Percentiles rank a stretch among this genome's conserved stretches.
These are phyloP conservation scores for Mariannaea elegans DNA, from an alignment of 2,329 filamentous ascomycete species.

Conservation along the genomic window DNA sequence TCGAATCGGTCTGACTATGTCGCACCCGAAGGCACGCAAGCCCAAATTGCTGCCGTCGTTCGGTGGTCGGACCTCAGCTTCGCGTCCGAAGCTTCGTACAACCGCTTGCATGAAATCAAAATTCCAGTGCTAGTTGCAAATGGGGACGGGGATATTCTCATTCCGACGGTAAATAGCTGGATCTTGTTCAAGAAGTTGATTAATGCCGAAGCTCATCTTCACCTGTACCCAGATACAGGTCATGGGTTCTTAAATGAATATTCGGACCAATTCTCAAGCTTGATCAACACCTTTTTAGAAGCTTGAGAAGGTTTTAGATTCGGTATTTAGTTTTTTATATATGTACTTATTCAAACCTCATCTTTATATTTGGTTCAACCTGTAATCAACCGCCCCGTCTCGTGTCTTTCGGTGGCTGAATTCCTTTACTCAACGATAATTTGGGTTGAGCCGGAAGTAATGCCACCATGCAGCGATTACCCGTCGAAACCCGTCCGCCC, in stretches of 20 bases:
- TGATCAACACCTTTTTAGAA: no score
- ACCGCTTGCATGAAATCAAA: constrained; percentile 44
- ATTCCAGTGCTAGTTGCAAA: constrained; percentile 50
- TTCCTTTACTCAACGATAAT: no score
- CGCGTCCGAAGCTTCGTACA: constrained; percentile 44
- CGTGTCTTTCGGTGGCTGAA: not conserved
- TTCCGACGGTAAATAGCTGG: constrained; percentile 50
- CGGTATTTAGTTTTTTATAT: no score
- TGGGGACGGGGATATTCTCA: constrained; percentile 46
- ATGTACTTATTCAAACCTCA: no score
- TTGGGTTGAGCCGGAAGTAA: no score
- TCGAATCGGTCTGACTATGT: constrained; percentile 39
- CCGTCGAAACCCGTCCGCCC: no score
- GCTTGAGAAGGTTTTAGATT: no score
- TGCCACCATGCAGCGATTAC: no score
- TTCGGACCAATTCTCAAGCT: constrained; percentile 21
- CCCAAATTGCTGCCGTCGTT: constrained; percentile 44
- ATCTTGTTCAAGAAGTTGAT: constrained; percentile 49
- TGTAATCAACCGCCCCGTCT: constrained; percentile 3
- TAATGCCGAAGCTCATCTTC: constrained; percentile 42
- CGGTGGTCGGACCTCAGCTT: constrained; percentile 47
- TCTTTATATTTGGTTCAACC: no score
- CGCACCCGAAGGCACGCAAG: constrained; percentile 37
- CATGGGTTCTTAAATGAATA: constrained; percentile 50
- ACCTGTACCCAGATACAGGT: constrained; percentile 47